A percentile compares a stretch with the other conserved stretches of the same genome.
Evolutionary conservation across 805 yeast genomes (phyloP).

Genomic region (Lipomyces anomalus): DNA sequence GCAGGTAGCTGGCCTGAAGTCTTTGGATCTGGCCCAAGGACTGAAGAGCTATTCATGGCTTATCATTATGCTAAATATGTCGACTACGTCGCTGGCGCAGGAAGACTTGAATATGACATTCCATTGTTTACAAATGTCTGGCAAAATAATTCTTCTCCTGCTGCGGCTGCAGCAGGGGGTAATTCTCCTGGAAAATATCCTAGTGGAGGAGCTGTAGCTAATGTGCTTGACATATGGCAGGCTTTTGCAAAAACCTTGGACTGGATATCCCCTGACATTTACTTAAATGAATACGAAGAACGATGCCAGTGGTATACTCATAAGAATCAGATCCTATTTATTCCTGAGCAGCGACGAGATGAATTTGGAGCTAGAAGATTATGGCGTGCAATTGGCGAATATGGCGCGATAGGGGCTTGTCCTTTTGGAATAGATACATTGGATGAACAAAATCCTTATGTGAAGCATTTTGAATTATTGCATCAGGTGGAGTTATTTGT

Average conservation of each 20-base stretch:
- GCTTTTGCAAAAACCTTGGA: constrained; percentile 5
- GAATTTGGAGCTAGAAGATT: constrained; percentile 20
- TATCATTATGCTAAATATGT: constrained; percentile 19
- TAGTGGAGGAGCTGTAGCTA: constrained; percentile 17
- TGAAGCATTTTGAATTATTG: constrained; percentile 14
- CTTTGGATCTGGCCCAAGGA: constrained; percentile 9
- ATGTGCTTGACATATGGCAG: constrained; percentile 20
- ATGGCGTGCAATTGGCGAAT: constrained; percentile 14
- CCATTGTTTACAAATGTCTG: constrained; percentile 22
- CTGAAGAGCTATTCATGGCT: constrained; percentile 24
- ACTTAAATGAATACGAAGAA: constrained; percentile 14
- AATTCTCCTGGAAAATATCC: constrained; percentile 22
- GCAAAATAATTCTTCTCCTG: constrained; percentile 9
- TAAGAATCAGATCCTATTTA: constrained; percentile 10
- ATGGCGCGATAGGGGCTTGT: constrained; percentile 16
- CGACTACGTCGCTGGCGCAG: constrained; percentile 12
- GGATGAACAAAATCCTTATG: constrained; percentile 7
- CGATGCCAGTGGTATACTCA: constrained; percentile 12
- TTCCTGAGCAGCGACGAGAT: constrained; percentile 25
- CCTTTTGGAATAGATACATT: constrained; percentile 23
- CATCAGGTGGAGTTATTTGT: constrained; percentile 3
- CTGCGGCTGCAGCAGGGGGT: constrained; percentile 17
- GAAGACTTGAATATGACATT: constrained; percentile 8
- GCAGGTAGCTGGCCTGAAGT: constrained; percentile 13
- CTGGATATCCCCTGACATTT: constrained; percentile 21